These are phyloP conservation scores for Microbotryum scabiosae DNA, from an alignment of 1,284 basidiomycete genomes.

Conservation along the genomic window DNA sequence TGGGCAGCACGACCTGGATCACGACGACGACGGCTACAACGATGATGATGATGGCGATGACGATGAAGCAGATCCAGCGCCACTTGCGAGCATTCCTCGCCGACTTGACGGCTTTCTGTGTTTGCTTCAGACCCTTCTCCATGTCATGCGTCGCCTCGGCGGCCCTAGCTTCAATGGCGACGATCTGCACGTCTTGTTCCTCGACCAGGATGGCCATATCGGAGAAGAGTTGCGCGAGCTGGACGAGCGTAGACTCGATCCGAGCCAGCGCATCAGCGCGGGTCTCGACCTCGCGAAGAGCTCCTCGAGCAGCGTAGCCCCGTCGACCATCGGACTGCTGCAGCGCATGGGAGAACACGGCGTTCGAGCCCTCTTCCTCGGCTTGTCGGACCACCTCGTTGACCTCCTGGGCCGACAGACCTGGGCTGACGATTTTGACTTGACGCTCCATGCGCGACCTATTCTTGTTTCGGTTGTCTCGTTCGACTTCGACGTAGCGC, in stretches of 20 bases:
- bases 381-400: slow-evolving; percentile 52
- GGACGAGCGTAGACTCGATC: slow-evolving; percentile 77
- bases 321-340: slow-evolving; percentile 9
- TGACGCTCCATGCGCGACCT: slow-evolving; percentile 91
- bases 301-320: slow-evolving; percentile 34
- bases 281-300: slow-evolving; percentile 40
- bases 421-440: slow-evolving; percentile 92
- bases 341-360: slow-evolving; percentile 74
- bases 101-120: slow-evolving; percentile 18
- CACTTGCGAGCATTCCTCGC: slow-evolving; percentile 57
- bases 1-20: slow-evolving; percentile 16
- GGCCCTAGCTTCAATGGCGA: slow-evolving; percentile 56
- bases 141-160: slow-evolving; percentile 56
- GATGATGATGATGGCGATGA: slow-evolving; percentile 23
- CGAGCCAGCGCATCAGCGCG: slow-evolving; percentile 46
- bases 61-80: slow-evolving; percentile 54
- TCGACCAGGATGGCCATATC: slow-evolving; percentile 76
- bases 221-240: slow-evolving; percentile 78
- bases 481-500: slow-evolving; percentile 74
- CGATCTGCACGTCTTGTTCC: slow-evolving; percentile 67
- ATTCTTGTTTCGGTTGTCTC: slow-evolving; percentile 82
- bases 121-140: slow-evolving; percentile 46
- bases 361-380: slow-evolving; percentile 57
- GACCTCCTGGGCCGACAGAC: slow-evolving; percentile 71
- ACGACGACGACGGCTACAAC: slow-evolving; percentile 22